These are phyloP conservation scores for Cicer cuneatum DNA, from an alignment of 306 rosid genomes.

Conservation along the genomic window DNA sequence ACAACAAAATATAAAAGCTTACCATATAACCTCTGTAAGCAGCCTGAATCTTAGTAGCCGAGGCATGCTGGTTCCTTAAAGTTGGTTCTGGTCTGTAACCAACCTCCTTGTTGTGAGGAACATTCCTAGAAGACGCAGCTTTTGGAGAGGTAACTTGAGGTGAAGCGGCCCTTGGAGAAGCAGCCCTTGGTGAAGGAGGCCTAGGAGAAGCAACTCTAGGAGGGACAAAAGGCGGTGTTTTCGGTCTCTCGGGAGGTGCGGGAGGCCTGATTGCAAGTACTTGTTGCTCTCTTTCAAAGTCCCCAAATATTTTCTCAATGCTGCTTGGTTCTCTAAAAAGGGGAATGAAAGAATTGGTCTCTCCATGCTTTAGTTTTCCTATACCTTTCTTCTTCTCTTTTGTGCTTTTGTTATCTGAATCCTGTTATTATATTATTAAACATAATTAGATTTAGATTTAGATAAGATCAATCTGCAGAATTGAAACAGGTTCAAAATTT, in stretches of 20 bases:
- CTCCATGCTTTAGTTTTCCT: slow-evolving; percentile 80
- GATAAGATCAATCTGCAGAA: slow-evolving; percentile 26
- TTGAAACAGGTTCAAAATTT: slow-evolving; percentile 16
- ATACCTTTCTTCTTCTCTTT: slow-evolving; percentile 85
- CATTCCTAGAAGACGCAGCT: slow-evolving; percentile 60
- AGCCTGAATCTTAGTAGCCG: slow-evolving; percentile 91
- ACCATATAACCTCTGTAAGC: slow-evolving; percentile 88
- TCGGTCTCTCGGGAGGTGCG: slow-evolving; percentile 70
- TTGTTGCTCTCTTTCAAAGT: slow-evolving; percentile 94
- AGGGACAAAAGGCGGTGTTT: slow-evolving; percentile 67
- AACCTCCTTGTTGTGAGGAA: slow-evolving; percentile 63
- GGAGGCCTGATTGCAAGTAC: slow-evolving; percentile 60
- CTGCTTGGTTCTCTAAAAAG: slow-evolving; percentile 95
- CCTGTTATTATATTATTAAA: slow-evolving; percentile 54
- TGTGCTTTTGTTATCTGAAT: slow-evolving; percentile 67
- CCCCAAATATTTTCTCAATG: slow-evolving; percentile 92
- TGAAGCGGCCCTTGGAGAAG: slow-evolving; percentile 60
- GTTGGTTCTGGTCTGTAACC: slow-evolving; percentile 82
- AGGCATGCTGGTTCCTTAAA: slow-evolving; percentile 73
- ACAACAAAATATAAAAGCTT: slow-evolving; percentile 46
- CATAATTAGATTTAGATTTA: slow-evolving; percentile 41
- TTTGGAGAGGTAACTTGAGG: slow-evolving; percentile 60
- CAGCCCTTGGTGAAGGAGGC: slow-evolving; percentile 53
- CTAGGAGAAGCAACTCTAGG: slow-evolving; percentile 70
- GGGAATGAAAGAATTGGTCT: slow-evolving; percentile 85